Evolutionary conservation across 2,329 filamentous ascomycete genomes (phyloP), one percentile per base, ranked within the genome.

Genomic region (Ilyonectria robusta): DNA sequence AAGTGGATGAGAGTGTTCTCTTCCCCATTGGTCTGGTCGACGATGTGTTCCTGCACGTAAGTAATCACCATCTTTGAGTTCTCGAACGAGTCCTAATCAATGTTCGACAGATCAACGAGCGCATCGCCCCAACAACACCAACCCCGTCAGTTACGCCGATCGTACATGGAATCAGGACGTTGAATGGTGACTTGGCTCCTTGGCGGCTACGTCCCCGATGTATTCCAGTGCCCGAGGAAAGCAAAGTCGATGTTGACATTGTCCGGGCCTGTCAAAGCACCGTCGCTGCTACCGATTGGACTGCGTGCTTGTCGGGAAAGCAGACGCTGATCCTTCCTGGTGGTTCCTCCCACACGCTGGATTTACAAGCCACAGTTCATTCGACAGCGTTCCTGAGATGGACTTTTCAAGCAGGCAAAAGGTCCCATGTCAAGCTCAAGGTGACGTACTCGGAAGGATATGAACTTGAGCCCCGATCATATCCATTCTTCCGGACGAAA

Each of bases 401-500:
- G 62, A 29, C 33, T 1, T 67, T 69, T 37, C 55, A 64, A 33
- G 59, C 59, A 7, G 10, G 33, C 9, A 35, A 53, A n/a, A 23
- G 50, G 9, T 58, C 56, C 6, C 66, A 62, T 10, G 31, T 69
- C 8, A 35, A 31, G 3, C 37, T 70, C 35, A 63, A 65, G 19
- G 50, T 67, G 6, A 64, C 54, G 1, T 69, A 70, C 44, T 66
- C 66, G 8, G 68, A 70, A 42, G 66, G 66, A n/a, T 70, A 70
- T 17, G 68, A 70, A 50, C 53, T 62, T 3, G 58, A 69, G 21
- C 67, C 68, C 13, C 63, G 63, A 2, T 37, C 60, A 3, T 69
- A 69, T 29, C 69, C 69, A 6, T 70, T 69, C 55, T 67, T 70
- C 46, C 63, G 69, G 6, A 58, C 59, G n/a, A 70, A 69, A 10